Conservation (phyloP, 257 asterid genomes). For the Avicennia marina region DNA sequence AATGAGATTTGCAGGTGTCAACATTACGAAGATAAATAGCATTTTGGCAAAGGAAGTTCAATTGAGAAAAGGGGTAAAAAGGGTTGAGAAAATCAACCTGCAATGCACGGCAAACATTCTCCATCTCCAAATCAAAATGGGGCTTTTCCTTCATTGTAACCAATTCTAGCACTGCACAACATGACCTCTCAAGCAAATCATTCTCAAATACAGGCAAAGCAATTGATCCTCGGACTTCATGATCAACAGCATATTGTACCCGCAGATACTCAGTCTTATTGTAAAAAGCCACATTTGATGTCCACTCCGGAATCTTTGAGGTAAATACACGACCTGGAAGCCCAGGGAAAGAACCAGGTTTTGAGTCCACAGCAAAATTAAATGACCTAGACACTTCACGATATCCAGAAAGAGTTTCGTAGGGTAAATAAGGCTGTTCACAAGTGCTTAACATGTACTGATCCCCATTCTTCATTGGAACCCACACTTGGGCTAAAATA, state of each 20-base stretch:
- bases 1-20: no score
- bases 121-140: slow-evolving; percentile 53
- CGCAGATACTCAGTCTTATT: slow-evolving; percentile 56
- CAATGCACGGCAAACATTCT: slow-evolving; percentile 42
- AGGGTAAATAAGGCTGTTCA: slow-evolving; percentile 58
- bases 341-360: slow-evolving; percentile 40
- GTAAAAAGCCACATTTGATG: slow-evolving; percentile 60
- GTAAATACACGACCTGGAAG: slow-evolving; percentile 85
- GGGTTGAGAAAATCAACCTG: slow-evolving; percentile 33
- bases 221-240: slow-evolving; percentile 64
- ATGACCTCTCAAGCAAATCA: slow-evolving; percentile 26
- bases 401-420: slow-evolving; percentile 55
- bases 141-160: slow-evolving; percentile 52
- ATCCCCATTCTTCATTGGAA: slow-evolving; percentile 50
- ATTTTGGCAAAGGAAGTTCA: not conserved
- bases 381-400: slow-evolving; percentile 64
- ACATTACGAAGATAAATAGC: no score
- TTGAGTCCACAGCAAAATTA: slow-evolving; percentile 46
- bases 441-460: slow-evolving; percentile 51
- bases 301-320: slow-evolving; percentile 80
- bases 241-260: slow-evolving; percentile 47
- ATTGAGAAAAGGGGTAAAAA: not conserved
- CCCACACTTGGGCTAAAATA: slow-evolving; percentile 69
- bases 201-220: slow-evolving; percentile 71
- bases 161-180: slow-evolving; percentile 79